These are phyloP conservation scores for Elaphomyces granulatus DNA, from an alignment of 495 filamentous ascomycete species.

Conservation along the genomic window DNA sequence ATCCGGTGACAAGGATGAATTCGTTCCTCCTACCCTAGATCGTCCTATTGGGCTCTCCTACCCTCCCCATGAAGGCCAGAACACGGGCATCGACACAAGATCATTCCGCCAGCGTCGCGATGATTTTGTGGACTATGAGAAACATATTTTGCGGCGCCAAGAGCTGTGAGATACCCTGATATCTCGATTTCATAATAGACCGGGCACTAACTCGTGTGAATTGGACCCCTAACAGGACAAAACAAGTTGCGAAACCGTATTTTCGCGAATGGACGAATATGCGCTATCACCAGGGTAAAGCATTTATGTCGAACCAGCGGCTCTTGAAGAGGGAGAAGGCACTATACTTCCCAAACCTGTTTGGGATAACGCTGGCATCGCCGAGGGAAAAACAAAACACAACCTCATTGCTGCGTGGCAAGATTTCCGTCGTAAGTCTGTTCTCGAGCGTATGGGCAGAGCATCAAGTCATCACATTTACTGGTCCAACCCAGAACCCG, in stretches of 20 bases:
- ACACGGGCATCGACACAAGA: conserved; percentile 59
- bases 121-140: conserved; percentile 74
- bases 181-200: conserved; percentile 5
- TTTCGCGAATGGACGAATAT: conserved; percentile 87
- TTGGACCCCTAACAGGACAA: conserved; percentile 21
- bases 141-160: conserved; percentile 57
- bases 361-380: conserved; percentile 54
- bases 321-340: conserved; percentile 62
- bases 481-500: conserved; percentile 46
- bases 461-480: conserved; percentile 60
- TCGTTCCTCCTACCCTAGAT: conserved; percentile 52
- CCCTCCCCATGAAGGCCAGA: conserved; percentile 64
- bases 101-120: conserved; percentile 53
- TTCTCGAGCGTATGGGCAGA: conserved; percentile 78
- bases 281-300: conserved; percentile 70
- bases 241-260: conserved; percentile 61
- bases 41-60: conserved; percentile 66
- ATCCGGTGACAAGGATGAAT: conserved; percentile 41
- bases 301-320: conserved; percentile 62
- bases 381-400: conserved; percentile 45
- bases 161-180: conserved; percentile 39
- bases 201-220: too few relatives aligned
- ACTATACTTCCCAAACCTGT: conserved; percentile 87
- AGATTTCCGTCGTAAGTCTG: conserved; percentile 61
- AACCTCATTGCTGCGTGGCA: conserved; percentile 52